phyloP scores from a whole-genome alignment of 2,329 filamentous ascomycete genomes.

The Talaromyces piceae region DNA sequence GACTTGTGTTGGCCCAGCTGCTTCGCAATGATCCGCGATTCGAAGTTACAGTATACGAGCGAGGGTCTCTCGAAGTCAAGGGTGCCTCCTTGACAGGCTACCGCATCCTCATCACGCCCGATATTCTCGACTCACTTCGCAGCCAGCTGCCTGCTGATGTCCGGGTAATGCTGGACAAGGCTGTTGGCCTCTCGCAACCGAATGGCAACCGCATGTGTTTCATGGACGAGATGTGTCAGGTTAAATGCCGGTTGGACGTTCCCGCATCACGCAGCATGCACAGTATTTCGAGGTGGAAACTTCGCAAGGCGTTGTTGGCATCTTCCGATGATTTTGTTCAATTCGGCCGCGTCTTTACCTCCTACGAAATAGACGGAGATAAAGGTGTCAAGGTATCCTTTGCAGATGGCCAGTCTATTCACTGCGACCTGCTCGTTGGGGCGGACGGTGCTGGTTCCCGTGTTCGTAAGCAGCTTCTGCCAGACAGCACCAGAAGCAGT shows the following conservation, averaged over 20 bases:
- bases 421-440: constrained; percentile 30
- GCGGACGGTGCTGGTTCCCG: constrained; percentile 34
- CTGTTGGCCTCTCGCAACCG: neutral
- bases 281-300: neutral
- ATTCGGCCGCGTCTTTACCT: neutral
- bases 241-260: neutral
- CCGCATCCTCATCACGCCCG: neutral
- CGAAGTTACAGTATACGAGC: neutral
- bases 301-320: neutral
- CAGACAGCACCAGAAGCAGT: constrained; percentile 28
- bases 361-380: neutral
- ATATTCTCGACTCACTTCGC: neutral
- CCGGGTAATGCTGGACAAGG: neutral
- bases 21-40: neutral
- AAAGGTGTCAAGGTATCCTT: constrained; percentile 23
- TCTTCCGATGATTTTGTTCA: neutral
- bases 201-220: neutral
- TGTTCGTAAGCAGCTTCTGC: constrained; percentile 33
- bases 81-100: neutral
- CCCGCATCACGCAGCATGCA: neutral
- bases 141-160: neutral
- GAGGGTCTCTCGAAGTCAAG: neutral
- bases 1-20: neutral
- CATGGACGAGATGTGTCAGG: neutral
- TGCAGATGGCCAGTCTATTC: constrained; percentile 24